Percentiles rank a stretch among this genome's conserved stretches.
Conservation (phyloP, 208 protist genomes). For the Acanthamoeba triangularis region DNA sequence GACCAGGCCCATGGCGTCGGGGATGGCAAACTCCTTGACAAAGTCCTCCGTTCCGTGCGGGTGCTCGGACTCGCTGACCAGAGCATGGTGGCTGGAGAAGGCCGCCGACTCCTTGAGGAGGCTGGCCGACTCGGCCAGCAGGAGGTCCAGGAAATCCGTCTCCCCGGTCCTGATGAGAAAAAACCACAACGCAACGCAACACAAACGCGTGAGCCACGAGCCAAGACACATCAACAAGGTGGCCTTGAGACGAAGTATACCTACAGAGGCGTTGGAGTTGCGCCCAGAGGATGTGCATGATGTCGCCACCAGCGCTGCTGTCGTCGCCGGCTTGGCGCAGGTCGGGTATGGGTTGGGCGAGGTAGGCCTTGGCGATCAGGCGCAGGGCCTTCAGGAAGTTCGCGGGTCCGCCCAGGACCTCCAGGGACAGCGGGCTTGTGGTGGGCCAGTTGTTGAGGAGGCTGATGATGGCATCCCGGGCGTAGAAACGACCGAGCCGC, state of each 20-base stretch:
- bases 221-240: too few relatives aligned
- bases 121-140: slow-evolving; percentile 25
- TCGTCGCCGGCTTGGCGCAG: background rate
- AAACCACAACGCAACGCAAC: background rate
- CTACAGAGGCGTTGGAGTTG: slow-evolving; percentile 29
- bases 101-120: slow-evolving; percentile 36
- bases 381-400: slow-evolving; percentile 57
- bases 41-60: slow-evolving; percentile 30
- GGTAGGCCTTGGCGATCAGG: slow-evolving; percentile 37
- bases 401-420: background rate
- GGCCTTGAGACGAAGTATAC: too few relatives aligned
- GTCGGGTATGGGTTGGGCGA: slow-evolving; percentile 51
- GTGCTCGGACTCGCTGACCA: slow-evolving; percentile 44
- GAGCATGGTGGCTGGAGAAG: background rate
- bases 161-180: background rate
- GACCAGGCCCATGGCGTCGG: slow-evolving; percentile 27
- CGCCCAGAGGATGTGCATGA: slow-evolving; percentile 33
- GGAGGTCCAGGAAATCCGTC: background rate
- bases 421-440: slow-evolving; percentile 39
- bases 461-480: slow-evolving; percentile 56
- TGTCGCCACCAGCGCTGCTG: background rate
- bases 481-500: slow-evolving; percentile 43
- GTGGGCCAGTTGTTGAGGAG: slow-evolving; percentile 56
- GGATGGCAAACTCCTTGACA: background rate
- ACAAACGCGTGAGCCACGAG: background rate